These are phyloP conservation scores for Thecaphora frezii DNA, from an alignment of 1,284 basidiomycete species.

Conservation along the genomic window DNA sequence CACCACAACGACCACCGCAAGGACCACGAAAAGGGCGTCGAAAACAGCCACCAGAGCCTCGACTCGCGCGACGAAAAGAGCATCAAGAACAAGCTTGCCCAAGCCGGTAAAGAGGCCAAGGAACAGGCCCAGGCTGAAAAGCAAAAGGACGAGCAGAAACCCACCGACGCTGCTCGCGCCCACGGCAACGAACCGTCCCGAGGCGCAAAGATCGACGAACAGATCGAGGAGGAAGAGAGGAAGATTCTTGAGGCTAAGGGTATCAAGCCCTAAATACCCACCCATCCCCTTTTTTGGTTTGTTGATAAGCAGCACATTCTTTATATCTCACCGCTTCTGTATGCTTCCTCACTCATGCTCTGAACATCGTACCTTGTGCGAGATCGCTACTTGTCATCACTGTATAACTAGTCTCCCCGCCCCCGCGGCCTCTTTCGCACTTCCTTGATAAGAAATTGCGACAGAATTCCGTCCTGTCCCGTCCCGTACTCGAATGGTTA, in stretches of 20 bases:
- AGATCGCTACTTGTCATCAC: too few species aligned
- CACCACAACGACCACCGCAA: slow-evolving; percentile 40
- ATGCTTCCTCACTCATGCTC: too few species aligned
- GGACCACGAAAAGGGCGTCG: slow-evolving; percentile 46
- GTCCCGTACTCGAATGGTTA: too few species aligned
- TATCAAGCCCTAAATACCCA: slow-evolving; percentile 23
- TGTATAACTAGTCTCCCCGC: too few species aligned
- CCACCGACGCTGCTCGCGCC: slow-evolving; percentile 28
- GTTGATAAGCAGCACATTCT: too few species aligned
- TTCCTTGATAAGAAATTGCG: too few species aligned
- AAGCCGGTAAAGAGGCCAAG: slow-evolving; percentile 49
- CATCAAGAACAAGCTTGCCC: slow-evolving; percentile 53
- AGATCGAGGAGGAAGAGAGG: slow-evolving; percentile 63
- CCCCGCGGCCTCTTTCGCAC: too few species aligned
- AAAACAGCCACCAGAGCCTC: slow-evolving; percentile 47
- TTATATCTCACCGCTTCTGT: too few species aligned
- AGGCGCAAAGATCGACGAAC: slow-evolving; percentile 68
- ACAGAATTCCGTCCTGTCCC: too few species aligned
- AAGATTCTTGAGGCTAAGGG: slow-evolving; percentile 57
- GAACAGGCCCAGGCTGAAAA: slow-evolving; percentile 29
- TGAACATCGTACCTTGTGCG: too few species aligned
- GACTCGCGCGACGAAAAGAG: slow-evolving; percentile 51
- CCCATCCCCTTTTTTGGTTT: neutral
- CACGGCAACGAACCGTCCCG: slow-evolving; percentile 68
- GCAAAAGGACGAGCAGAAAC: slow-evolving; percentile 27